Conservation (phyloP, 192 early-diverging fungal genomes). For the Backusella tarrabulga region DNA sequence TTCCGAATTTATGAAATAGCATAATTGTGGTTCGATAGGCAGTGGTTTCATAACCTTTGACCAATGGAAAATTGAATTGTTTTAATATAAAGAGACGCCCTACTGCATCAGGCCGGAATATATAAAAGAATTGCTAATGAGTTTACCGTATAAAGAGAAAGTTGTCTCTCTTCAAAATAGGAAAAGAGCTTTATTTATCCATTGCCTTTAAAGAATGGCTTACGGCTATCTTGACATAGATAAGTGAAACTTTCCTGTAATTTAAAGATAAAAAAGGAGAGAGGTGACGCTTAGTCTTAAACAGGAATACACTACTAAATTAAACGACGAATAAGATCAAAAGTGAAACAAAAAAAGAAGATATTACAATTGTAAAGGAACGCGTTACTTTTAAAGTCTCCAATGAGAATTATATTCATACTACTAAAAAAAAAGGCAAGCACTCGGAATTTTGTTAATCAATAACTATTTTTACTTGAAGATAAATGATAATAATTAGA, state of each 20-base stretch:
- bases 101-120: background rate
- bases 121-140: background rate
- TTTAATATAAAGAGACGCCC: background rate
- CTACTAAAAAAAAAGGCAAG: background rate
- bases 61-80: background rate
- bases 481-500: background rate
- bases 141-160: background rate
- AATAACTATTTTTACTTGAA: background rate
- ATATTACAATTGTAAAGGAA: background rate
- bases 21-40: background rate
- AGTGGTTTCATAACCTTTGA: background rate
- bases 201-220: no score
- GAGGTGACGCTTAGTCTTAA: background rate
- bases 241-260: no score
- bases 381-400: slow-evolving; percentile 1
- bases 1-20: background rate
- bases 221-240: no score
- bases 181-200: no score
- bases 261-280: background rate
- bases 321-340: no score
- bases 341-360: no score
- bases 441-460: background rate
- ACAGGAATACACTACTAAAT: no score
- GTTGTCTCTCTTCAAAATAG: no score
- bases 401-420: background rate